phyloP scores from a whole-genome alignment of 176 grass and related monocot genomes.

The Carex myosuroides region DNA sequence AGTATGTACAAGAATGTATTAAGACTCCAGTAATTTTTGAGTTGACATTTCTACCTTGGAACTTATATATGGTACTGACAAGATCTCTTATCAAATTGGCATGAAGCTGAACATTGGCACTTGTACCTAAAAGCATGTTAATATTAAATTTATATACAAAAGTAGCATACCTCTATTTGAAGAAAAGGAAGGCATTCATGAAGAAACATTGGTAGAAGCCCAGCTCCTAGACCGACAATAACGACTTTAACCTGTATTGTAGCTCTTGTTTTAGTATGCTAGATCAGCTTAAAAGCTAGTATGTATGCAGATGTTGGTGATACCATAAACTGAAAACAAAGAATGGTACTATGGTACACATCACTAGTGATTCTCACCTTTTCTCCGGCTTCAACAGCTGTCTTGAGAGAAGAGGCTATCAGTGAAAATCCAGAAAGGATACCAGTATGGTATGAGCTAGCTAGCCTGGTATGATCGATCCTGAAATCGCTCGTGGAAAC shows the following conservation, averaged over 20 bases:
- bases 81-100: neutral
- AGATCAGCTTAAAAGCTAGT: neutral
- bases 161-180: conserved; percentile 59
- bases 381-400: conserved; percentile 36
- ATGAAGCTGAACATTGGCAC: neutral
- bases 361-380: conserved; percentile 40
- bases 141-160: neutral
- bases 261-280: conserved; percentile 4
- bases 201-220: conserved; percentile 96
- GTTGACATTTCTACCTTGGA: neutral
- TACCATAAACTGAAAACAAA: conserved; percentile 1
- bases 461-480: conserved; percentile 75
- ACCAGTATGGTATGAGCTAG: conserved; percentile 83
- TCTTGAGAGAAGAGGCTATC: conserved; percentile 55
- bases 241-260: conserved; percentile 48
- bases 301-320: neutral
- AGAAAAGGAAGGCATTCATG: conserved; percentile 74
- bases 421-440: conserved; percentile 83
- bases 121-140: neutral
- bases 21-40: neutral
- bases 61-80: neutral
- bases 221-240: conserved; percentile 85
- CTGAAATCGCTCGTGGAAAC: conserved; percentile 50
- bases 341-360: neutral
- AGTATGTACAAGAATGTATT: neutral